Evolutionary conservation across 768 basidiomycete species (phyloP).

Genomic region (Suillus clintonianus): DNA sequence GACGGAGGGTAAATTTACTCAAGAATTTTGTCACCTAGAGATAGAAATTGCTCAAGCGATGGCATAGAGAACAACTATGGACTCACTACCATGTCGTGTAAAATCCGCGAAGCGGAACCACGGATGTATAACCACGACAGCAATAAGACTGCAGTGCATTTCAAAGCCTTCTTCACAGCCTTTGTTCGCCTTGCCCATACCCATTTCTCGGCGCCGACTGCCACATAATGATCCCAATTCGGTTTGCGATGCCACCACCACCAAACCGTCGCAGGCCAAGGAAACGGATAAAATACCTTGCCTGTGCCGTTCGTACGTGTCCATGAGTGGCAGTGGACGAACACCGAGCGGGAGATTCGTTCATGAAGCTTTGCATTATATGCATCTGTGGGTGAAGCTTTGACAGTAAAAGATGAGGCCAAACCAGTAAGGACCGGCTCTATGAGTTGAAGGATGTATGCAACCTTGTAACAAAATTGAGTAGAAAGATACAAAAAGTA

Average conservation of each 20-base stretch:
- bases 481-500: not conserved
- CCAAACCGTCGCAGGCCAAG: slow-evolving; percentile 34
- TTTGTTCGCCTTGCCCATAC: slow-evolving; percentile 10
- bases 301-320: slow-evolving; percentile 39
- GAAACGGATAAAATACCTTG: slow-evolving; percentile 41
- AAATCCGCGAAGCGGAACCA: slow-evolving; percentile 1
- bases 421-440: slow-evolving; percentile 26
- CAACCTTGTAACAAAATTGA: slow-evolving; percentile 16
- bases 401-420: slow-evolving; percentile 24
- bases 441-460: slow-evolving; percentile 31
- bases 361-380: slow-evolving; percentile 26
- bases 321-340: slow-evolving; percentile 41
- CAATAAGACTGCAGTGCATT: not conserved
- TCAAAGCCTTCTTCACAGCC: slow-evolving; percentile 5
- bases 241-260: slow-evolving; percentile 39
- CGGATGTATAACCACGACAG: slow-evolving; percentile 11
- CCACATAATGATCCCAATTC: slow-evolving; percentile 35
- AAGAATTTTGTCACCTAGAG: not conserved
- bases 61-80: not conserved
- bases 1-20: not conserved
- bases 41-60: not conserved
- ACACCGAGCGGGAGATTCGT: slow-evolving; percentile 19
- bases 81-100: not conserved
- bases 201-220: slow-evolving; percentile 43
- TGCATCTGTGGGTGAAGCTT: slow-evolving; percentile 22